Percentiles rank a stretch among this genome's conserved stretches.
Conservation (phyloP, 1,284 basidiomycete species). For the Mycosarcoma maydis region DNA sequence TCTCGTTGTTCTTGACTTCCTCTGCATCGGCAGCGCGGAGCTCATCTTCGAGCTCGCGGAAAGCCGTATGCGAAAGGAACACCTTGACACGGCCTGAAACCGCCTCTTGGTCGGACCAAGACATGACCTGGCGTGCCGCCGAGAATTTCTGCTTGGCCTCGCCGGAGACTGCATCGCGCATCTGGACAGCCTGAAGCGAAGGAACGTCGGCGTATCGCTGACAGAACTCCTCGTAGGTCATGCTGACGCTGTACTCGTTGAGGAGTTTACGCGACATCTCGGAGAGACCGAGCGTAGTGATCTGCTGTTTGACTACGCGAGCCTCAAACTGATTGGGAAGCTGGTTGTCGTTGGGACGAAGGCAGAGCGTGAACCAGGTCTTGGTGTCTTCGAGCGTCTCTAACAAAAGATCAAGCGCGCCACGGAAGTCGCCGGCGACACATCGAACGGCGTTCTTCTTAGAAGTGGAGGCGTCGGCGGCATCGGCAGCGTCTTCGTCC, state of each 20-base stretch:
- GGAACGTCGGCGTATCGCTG: slow-evolving; percentile 71
- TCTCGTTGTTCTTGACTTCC: slow-evolving; percentile 68
- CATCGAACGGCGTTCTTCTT: slow-evolving; percentile 69
- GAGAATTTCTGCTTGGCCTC: slow-evolving; percentile 67
- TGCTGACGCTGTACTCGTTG: slow-evolving; percentile 72
- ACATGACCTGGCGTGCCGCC: slow-evolving; percentile 73
- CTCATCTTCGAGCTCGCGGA: slow-evolving; percentile 89
- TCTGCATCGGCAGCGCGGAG: slow-evolving; percentile 77
- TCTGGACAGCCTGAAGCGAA: slow-evolving; percentile 51
- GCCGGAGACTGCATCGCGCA: slow-evolving; percentile 71
- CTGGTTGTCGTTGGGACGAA: slow-evolving; percentile 94
- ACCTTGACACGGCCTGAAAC: slow-evolving; percentile 82
- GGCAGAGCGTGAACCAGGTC: slow-evolving; percentile 89
- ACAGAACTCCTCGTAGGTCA: slow-evolving; percentile 88
- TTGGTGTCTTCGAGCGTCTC: slow-evolving; percentile 89
- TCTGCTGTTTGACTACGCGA: slow-evolving; percentile 88
- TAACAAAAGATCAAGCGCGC: slow-evolving; percentile 84
- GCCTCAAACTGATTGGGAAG: slow-evolving; percentile 93
- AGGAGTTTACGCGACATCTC: slow-evolving; percentile 72
- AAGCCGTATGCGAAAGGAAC: slow-evolving; percentile 86
- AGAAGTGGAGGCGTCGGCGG: slow-evolving; percentile 28
- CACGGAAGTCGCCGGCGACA: slow-evolving; percentile 85
- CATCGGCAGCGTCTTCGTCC: slow-evolving; percentile 54
- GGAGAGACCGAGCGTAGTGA: slow-evolving; percentile 80
- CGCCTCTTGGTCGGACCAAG: slow-evolving; percentile 77